Evolutionary conservation across 2,329 filamentous ascomycete species (phyloP), one percentile per base, ranked within the genome.

Genomic region (Xylariaceae sp.): DNA sequence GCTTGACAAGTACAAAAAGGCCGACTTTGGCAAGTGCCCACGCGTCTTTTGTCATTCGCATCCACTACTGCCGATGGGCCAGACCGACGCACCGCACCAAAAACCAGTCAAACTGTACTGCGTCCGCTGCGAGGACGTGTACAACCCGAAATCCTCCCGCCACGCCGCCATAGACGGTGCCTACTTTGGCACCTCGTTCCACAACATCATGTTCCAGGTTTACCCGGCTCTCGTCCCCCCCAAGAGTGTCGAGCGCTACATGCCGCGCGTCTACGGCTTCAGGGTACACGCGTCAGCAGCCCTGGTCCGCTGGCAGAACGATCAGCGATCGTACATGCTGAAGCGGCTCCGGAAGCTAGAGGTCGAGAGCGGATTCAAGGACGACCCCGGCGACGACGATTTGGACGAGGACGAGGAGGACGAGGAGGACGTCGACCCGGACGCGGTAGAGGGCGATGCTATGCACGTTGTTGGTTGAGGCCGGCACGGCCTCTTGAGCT

Each of bases 1-100:
- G 90, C 82, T 96, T 42, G 92, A 98, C 49, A 98, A 98, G 62
- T 98, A 94, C 64, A 98, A 98, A 57, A 94, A 94, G 58, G 84
- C 80, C 49, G 90, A 96, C 58, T 98, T 98, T 56, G 92, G 92
- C 47, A 96, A 95, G 68, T 98, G 92, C 57, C 92, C 92, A 5
- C 86, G 92, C 51, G 92, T 98, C 41, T 80, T 93, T 69, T 98
- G 92, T 66, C 80, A 93, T 53, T 84, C 83, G 9, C 89, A 98
- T 58, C 88, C 89, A 5, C 78, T 98, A 24, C 77, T 98, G 18
- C 92, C 92, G 29, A 93, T 95, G 78, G 92, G 92, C 44, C 83
- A 93, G 50, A 85, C 87, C 51, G 92, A 98, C 63, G 70, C 90
- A 3, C 77, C 92, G 42, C 88, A 88, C 62, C 69, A 80, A 49